Percentiles rank a stretch among this genome's conserved stretches.
These are phyloP conservation scores for Candida quercuum DNA, from an alignment of 805 yeast species.

Conservation along the genomic window DNA sequence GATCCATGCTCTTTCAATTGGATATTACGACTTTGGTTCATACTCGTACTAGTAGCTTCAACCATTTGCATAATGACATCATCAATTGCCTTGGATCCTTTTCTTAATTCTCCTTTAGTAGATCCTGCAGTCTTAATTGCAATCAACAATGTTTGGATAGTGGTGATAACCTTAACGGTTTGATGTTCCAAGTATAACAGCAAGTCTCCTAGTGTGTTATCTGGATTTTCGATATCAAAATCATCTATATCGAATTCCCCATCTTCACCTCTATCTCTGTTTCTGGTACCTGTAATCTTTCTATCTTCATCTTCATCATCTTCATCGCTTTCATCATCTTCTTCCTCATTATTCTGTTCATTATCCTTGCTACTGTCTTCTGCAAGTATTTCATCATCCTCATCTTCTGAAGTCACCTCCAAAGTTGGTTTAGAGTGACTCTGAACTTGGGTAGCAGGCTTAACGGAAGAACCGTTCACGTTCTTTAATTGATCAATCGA, in stretches of 20 bases:
- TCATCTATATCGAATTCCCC: slow-evolving; percentile 61
- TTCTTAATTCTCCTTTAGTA: slow-evolving; percentile 67
- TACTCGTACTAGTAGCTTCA: slow-evolving; percentile 79
- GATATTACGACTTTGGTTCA: slow-evolving; percentile 83
- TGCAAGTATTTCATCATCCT: background rate
- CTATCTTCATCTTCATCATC: slow-evolving; percentile 3
- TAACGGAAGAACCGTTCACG: no score
- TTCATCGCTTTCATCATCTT: background rate
- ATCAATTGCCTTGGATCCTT: slow-evolving; percentile 71
- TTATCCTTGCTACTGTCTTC: background rate
- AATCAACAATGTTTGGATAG: slow-evolving; percentile 76
- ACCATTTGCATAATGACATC: slow-evolving; percentile 81
- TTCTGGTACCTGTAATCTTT: no score
- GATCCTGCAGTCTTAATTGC: slow-evolving; percentile 75
- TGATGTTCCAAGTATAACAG: slow-evolving; percentile 86
- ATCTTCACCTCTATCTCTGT: slow-evolving; percentile 3
- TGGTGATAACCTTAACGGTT: slow-evolving; percentile 84
- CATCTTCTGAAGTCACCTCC: background rate
- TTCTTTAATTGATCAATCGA: no score
- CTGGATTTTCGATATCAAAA: slow-evolving; percentile 82
- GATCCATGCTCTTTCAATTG: slow-evolving; percentile 85
- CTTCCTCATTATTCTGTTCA: background rate
- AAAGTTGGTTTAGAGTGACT: no score
- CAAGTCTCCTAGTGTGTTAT: slow-evolving; percentile 79
- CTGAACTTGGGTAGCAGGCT: no score